Conservation (phyloP, 2,329 filamentous ascomycete species). For the Cordyceps fumosorosea region DNA sequence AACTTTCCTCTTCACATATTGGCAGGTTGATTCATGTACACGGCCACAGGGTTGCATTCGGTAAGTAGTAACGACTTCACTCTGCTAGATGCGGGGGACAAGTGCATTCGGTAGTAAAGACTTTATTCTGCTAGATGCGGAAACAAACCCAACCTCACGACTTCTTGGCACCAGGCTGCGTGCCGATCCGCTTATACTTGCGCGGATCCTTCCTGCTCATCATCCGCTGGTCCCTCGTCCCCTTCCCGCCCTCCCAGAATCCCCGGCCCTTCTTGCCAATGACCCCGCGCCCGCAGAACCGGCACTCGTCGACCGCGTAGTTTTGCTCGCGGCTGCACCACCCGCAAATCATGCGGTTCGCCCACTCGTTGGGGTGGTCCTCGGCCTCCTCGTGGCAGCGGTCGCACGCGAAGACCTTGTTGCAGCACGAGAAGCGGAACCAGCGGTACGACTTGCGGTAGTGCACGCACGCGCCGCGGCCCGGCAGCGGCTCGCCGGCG, state of each 20-base stretch:
- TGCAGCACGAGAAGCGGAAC: constrained; percentile 61
- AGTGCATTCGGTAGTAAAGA: neutral
- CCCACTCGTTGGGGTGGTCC: constrained; percentile 73
- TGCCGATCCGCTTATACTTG: constrained; percentile 59
- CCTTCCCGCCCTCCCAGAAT: constrained; percentile 85
- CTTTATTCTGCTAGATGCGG: neutral
- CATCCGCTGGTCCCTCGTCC: constrained; percentile 61
- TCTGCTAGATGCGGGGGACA: no score
- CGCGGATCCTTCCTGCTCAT: constrained; percentile 74
- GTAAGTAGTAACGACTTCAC: neutral
- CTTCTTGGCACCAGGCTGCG: constrained; percentile 26
- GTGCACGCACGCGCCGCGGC: constrained; percentile 48
- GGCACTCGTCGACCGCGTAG: constrained; percentile 69
- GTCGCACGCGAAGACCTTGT: constrained; percentile 54
- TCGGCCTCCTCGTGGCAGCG: constrained; percentile 68
- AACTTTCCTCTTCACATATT: neutral
- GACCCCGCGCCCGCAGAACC: constrained; percentile 63
- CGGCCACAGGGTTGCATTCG: neutral
- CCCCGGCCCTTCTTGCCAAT: constrained; percentile 60
- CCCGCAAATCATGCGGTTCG: constrained; percentile 76
- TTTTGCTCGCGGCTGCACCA: constrained; percentile 76
- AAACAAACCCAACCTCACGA: neutral
- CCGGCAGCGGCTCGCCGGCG: constrained; percentile 49
- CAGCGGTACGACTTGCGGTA: constrained; percentile 55
- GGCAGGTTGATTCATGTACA: no score